These are phyloP conservation scores for Daldinia caldariorum DNA, from an alignment of 495 filamentous ascomycete species.

Conservation along the genomic window DNA sequence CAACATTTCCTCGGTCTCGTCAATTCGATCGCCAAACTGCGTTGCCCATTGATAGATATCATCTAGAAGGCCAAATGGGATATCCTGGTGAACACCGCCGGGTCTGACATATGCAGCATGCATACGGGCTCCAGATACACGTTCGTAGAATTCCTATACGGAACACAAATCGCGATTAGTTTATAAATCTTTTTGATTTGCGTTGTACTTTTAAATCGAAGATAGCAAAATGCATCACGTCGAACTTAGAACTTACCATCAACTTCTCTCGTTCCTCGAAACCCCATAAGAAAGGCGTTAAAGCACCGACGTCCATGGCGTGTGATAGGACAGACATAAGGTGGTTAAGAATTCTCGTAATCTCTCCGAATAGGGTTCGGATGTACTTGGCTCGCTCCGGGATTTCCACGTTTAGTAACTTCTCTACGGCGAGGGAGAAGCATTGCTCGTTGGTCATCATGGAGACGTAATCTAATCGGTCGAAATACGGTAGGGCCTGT, in stretches of 20 bases:
- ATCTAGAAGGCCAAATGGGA: slow-evolving; percentile 93
- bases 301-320: slow-evolving; percentile 98
- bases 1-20: slow-evolving; percentile 98
- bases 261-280: slow-evolving; percentile 99
- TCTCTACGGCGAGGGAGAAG: slow-evolving; percentile 93
- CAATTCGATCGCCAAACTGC: slow-evolving; percentile 98
- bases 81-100: slow-evolving; percentile 94
- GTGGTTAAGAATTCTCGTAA: slow-evolving; percentile 95
- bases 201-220: slow-evolving; percentile 14
- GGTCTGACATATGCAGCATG: slow-evolving; percentile 98
- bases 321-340: slow-evolving; percentile 98
- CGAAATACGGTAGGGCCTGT: slow-evolving; percentile 98
- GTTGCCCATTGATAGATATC: slow-evolving; percentile 99
- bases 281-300: slow-evolving; percentile 99
- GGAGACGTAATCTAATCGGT: slow-evolving; percentile 97
- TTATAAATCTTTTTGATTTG: slow-evolving; percentile 11
- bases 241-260: slow-evolving; percentile 78
- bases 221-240: slow-evolving; percentile 4
- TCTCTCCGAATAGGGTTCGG: slow-evolving; percentile 94
- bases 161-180: slow-evolving; percentile 37
- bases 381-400: slow-evolving; percentile 97
- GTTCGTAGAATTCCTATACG: slow-evolving; percentile 96
- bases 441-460: slow-evolving; percentile 99
- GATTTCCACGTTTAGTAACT: slow-evolving; percentile 96
- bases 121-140: slow-evolving; percentile 96